These are phyloP conservation scores for Saturnispora sekii DNA, from an alignment of 805 yeast species.

Conservation along the genomic window DNA sequence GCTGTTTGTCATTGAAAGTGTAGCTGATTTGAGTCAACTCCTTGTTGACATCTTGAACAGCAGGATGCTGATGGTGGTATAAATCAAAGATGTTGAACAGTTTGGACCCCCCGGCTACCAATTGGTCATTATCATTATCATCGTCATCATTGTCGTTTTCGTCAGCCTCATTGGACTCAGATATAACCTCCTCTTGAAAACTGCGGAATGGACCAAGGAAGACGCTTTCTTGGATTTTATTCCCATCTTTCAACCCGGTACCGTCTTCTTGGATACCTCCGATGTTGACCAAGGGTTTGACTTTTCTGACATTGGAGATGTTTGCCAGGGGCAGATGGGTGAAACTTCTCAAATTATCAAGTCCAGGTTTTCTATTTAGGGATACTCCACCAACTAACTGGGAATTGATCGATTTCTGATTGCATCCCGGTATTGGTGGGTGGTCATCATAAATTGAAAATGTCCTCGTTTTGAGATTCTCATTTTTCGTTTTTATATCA, in stretches of 20 bases:
- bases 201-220: too few species aligned
- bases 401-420: background rate
- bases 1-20: too few species aligned
- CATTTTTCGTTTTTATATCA: slow-evolving; percentile 15
- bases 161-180: background rate
- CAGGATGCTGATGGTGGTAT: too few species aligned
- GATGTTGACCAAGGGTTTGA: too few species aligned
- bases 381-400: background rate
- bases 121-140: background rate
- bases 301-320: slow-evolving; percentile 2
- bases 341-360: background rate
- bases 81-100: too few species aligned
- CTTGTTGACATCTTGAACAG: too few species aligned
- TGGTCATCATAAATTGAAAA: background rate
- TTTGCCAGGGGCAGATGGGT: slow-evolving; percentile 1
- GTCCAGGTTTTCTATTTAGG: background rate
- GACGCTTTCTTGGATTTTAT: too few species aligned
- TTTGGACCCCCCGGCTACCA: slow-evolving; percentile 1
- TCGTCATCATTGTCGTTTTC: background rate
- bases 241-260: too few species aligned
- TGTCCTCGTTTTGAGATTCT: slow-evolving; percentile 3
- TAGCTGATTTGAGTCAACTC: too few species aligned
- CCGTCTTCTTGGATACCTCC: too few species aligned
- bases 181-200: too few species aligned
- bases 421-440: background rate